Evolutionary conservation across 164 flowering plant species (phyloP), one percentile per base, ranked within the genome.

Genomic region (Stephania yunnanensis): DNA sequence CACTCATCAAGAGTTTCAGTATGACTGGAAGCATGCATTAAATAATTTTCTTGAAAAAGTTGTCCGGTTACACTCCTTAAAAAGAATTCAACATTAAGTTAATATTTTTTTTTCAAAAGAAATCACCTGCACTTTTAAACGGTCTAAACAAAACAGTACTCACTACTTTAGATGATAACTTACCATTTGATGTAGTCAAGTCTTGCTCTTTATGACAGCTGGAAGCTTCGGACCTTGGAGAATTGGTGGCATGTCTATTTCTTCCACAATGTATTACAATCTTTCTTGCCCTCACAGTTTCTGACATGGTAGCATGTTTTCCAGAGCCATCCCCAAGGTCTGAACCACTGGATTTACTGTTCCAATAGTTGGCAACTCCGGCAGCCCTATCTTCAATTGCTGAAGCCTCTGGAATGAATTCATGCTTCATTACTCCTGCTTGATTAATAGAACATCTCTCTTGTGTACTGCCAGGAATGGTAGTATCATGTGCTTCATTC

Each of bases 231-330:
- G 92, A 88, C 61, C 77, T 82, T 10, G 93, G 89, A 76, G 92
- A 83, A 46, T 76, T 84, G n/a, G 87, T 78, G 13, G 83, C 67
- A 78, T 86, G 89, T 79, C 79, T 84, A 74, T 88, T 91, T 53
- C 93, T 87, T 11, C 86, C 78, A 65, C 95, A 79, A 87, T 89
- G 92, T 81, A 93, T 93, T 44, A 95, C 98, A 45, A 95, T 79
- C 84, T 93, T 95, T 36, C 87, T 86, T 77, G 93, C 93, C 79
- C 88, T 90, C 76, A 84, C 75, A 31, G 80, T 75, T 79, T 89
- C 91, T n/a, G 86, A 77, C 79, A 85, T 85, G 80, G 84, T 77
- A 61, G 78, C 73, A 55, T 72, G 81, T 76, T 83, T 87, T 77
- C 81, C 87, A 76, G 72, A 15, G 71, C 86, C 91, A 55, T 87